Base-by-base conservation (phyloP, 345 rosid species). In the Excoecaria agallocha region DNA sequence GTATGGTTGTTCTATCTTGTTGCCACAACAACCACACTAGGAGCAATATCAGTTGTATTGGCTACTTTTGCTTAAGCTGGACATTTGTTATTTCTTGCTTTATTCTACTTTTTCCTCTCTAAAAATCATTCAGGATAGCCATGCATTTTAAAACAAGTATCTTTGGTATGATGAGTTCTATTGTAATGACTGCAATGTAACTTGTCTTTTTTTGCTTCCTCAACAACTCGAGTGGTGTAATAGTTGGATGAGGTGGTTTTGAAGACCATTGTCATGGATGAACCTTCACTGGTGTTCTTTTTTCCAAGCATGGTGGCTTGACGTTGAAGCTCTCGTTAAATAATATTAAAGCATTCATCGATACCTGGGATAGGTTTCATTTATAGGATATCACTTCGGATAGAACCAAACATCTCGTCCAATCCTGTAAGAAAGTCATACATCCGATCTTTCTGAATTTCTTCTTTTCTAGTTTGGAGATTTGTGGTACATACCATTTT, bases 221-320 rank as follows among this genome's bases (percentile, higher is more conserved):
- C 48, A 0, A 19, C 0, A 0, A 12, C 11, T 38, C 24, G 1
- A 0, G 2, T 1, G 0, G 12, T 63, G 48, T 12, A 22, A 6
- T 0, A 1, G 4, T 66, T 66, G 20, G 11, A 66, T 2, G 25
- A 16, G 22, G 11, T 3, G 1, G 24, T 38, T 12, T 63, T 39
- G 46, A 12, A 38, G 8, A 63, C 16, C 68, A 63, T 38, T 8
- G 49, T 6, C 0, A 63, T 38, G 2, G 1, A 17, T 16, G 67
- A 38, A 4, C 69, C 9, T 66, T 30, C 30, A 30, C 2, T 2
- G 30, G 30, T 30, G 2, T 30, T 2, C 2, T 30, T 30, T 30
- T 30, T 30, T 2, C 2, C 2, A 2, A 30, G 30, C 30, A 30
- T 30, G 2, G 30, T 30, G 2, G 1, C 2, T 30, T 30, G 30